phyloP scores from a whole-genome alignment of 140 eudicot genomes.

The Erigeron philadelphicus region DNA sequence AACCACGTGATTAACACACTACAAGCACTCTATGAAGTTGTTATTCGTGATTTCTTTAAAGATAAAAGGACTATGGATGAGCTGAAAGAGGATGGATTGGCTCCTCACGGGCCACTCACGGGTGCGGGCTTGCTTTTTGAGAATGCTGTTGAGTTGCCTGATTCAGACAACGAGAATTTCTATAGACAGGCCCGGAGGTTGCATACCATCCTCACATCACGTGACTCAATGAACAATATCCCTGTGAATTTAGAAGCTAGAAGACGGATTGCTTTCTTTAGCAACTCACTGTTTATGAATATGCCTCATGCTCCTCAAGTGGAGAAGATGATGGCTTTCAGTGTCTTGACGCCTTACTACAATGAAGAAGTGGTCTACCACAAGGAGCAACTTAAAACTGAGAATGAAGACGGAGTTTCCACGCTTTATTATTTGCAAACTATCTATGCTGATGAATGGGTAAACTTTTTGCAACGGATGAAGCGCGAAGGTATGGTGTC shows the following conservation, averaged over 20 bases:
- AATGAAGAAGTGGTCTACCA: constrained; percentile 81
- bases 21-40: constrained; percentile 79
- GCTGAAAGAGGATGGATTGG: constrained; percentile 73
- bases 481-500: constrained; percentile 59
- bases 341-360: constrained; percentile 94
- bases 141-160: constrained; percentile 68
- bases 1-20: constrained; percentile 62
- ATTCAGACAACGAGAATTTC: constrained; percentile 46
- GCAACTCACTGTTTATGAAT: constrained; percentile 93
- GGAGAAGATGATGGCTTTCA: constrained; percentile 92
- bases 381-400: constrained; percentile 75
- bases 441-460: constrained; percentile 88
- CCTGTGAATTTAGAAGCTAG: constrained; percentile 89
- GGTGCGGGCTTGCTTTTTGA: constrained; percentile 66
- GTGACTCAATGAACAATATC: constrained; percentile 76
- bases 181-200: constrained; percentile 74
- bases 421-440: constrained; percentile 82
- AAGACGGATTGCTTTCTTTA: constrained; percentile 82
- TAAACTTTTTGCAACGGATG: constrained; percentile 80
- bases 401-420: constrained; percentile 94
- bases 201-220: constrained; percentile 78
- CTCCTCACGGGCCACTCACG: constrained; percentile 52
- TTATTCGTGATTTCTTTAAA: constrained; percentile 69
- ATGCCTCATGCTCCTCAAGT: constrained; percentile 99
- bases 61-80: constrained; percentile 51